phyloP scores from a whole-genome alignment of 2,329 filamentous ascomycete genomes.

The Fusarium domesticum region DNA sequence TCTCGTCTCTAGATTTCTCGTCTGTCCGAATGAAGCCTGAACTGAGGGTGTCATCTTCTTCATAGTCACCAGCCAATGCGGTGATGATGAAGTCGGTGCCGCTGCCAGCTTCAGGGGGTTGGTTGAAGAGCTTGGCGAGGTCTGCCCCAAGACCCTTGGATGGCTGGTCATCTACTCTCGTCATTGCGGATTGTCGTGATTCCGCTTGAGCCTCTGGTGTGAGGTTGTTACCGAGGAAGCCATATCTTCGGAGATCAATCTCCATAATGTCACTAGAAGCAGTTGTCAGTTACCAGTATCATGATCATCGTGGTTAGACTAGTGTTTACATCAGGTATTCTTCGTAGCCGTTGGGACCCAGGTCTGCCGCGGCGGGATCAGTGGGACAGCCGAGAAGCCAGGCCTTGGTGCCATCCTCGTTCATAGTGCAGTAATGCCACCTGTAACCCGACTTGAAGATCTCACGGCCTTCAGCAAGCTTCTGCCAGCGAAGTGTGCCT shows the following conservation, averaged over 20 bases:
- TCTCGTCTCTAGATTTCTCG: conserved; percentile 43
- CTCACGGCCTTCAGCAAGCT: conserved; percentile 88
- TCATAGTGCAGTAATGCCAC: conserved; percentile 98
- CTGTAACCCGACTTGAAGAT: conserved; percentile 89
- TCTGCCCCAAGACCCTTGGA: conserved; percentile 77
- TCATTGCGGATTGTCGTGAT: conserved; percentile 47
- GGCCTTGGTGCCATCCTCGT: conserved; percentile 90
- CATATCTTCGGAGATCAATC: conserved; percentile 88
- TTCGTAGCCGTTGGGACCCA: conserved; percentile 70
- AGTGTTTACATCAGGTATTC: conserved; percentile 70
- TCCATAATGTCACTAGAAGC: conserved; percentile 74
- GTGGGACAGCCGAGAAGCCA: conserved; percentile 94
- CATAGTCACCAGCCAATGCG: conserved; percentile 74
- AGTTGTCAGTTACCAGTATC: conserved; percentile 14
- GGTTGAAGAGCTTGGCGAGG: conserved; percentile 81
- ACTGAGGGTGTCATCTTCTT: conserved; percentile 62
- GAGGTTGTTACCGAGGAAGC: conserved; percentile 78
- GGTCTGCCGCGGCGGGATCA: conserved; percentile 63
- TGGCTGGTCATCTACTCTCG: conserved; percentile 49
- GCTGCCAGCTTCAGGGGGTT: conserved; percentile 77
- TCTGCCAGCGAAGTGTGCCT: conserved; percentile 86
- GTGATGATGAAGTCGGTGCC: conserved; percentile 91
- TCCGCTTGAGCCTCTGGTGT: conserved; percentile 52
- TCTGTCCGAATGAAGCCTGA: conserved; percentile 48
- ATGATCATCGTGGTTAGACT: neutral